Base-by-base conservation (phyloP, 345 rosid species). In the Corchorus capsularis region DNA sequence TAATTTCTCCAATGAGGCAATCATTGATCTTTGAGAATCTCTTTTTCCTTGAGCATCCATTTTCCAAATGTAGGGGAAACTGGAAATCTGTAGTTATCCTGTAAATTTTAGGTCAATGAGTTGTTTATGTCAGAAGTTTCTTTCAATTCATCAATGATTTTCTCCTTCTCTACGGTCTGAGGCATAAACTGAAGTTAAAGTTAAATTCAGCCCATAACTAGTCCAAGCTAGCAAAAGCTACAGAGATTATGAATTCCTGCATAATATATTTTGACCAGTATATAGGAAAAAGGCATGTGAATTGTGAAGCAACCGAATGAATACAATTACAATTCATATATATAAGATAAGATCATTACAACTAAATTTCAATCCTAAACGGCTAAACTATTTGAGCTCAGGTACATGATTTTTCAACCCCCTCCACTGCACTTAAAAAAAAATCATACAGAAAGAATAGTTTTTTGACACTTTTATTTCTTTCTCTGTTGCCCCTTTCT, bases 391-490 rank as follows among this genome's bases (percentile, higher is more conserved):
- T 9, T 16, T 8, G 37, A 68, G 68, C 16, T 37, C 55, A 9
- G 8, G 46, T 39, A 65, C 14, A 43, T 65, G 15, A 43, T 12
- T 20, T 68, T 4, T 59, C 20, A 41, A 4, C 5, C 54, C 15
- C 32, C 12, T 20, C 16, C 16, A 16, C 52, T 67, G 69, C 77
- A 47, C 8, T 27, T 1, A 27, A 47, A 13, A 47, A 13, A 35
- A 16, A 65, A 37, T 34, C 3, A 39, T 57, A 52, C 54, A 2
- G 56, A 17, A 62, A 43, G 8, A 76, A 72, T 50, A 41, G 70
- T 57, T 12, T 6, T 66, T 47, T 65, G 37, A 61, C 75, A 60
- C 41, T 79, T 76, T 72, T 72, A 72, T 11, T 35, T 61, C 54
- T 70, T 68, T 65, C 34, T 50, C 4, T 22, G 53, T 39, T 22